Base-by-base conservation (phyloP, 2,329 filamentous ascomycete species). In the Annulohypoxylon truncatum region DNA sequence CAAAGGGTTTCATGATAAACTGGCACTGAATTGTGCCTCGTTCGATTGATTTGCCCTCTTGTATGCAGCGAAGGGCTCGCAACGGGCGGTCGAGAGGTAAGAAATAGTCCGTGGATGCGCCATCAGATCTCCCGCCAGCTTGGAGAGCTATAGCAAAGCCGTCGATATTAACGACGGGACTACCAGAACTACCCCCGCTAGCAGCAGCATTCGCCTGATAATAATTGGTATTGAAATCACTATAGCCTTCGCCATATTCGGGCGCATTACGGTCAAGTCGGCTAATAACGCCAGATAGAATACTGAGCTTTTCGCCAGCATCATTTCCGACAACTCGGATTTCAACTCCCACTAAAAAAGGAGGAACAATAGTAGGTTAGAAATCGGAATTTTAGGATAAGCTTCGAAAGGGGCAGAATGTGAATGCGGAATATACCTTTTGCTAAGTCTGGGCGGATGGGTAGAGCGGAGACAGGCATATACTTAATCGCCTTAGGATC, bases 241-340 rank as follows among this genome's bases (percentile, higher is more conserved):
- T 96, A 79, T 99, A 99, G 26, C 96, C 96, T 69, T 98, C 96
- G 60, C 95, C 95, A 73, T 99, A 98, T 76, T 99, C 96, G 13
- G 96, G 96, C 1, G 96, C 96, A 79, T 99, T 99, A 72, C 96
- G 89, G 76, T 99, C 96, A 64, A 99, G 84, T 74, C 96, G 90
- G 81, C 94, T 97, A 78, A 99, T 99, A 60, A 99, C 95, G 74
- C 96, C 96, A 4, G 96, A 98, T 63, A 99, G 83, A 73, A 99
- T 99, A 83, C 94, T 97, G 72, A 99, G 89, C 81, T 99, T 99
- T 79, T 99, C 96, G 71, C 96, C 96, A 28, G 96, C 96, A 83
- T 99, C 96, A 79, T 99, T 99, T 82, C 96, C 96, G 4, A 99
- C 96, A 1, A 99, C 96, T 71, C 96, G 87, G 72, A 99, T 98